phyloP scores from a whole-genome alignment of 78 protist genomes.

The Dictyostelium brefeldianum region DNA sequence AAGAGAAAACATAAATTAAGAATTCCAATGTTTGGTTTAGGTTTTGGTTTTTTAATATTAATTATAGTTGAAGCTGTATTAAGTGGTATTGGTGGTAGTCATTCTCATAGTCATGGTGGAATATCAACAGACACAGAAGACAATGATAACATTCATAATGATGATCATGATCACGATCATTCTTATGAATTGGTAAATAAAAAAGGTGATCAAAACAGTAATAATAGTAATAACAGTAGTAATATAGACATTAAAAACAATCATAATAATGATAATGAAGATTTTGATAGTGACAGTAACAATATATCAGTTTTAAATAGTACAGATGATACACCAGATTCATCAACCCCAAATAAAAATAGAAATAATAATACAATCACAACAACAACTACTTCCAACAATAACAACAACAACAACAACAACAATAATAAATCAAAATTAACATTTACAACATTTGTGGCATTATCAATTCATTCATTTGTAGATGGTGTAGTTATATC shows the following conservation, averaged over 20 bases:
- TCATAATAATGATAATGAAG: not conserved
- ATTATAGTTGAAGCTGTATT: conserved; percentile 34
- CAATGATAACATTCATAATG: not conserved
- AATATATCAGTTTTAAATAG: not conserved
- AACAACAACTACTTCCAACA: not conserved
- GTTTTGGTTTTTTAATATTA: conserved; percentile 30
- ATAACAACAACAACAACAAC: not conserved
- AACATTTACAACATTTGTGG: conserved; percentile 64
- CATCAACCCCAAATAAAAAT: not conserved
- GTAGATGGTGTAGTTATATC: conserved; percentile 79
- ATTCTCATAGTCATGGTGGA: conserved; percentile 18
- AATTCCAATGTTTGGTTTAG: conserved; percentile 74
- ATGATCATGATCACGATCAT: conserved; percentile 6
- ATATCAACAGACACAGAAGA: not conserved
- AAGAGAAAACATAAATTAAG: not conserved
- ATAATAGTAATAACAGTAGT: not conserved
- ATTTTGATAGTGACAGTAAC: not conserved
- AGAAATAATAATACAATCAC: not conserved
- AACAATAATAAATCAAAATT: conserved; percentile 2
- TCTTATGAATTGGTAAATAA: not conserved
- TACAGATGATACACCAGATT: not conserved
- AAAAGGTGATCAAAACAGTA: not conserved
- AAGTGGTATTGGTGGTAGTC: conserved; percentile 7
- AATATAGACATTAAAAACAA: not conserved
- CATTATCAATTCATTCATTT: conserved; percentile 68